Conservation (phyloP, 2,329 filamentous ascomycete species). For the Leptographium radiaticola region DNA sequence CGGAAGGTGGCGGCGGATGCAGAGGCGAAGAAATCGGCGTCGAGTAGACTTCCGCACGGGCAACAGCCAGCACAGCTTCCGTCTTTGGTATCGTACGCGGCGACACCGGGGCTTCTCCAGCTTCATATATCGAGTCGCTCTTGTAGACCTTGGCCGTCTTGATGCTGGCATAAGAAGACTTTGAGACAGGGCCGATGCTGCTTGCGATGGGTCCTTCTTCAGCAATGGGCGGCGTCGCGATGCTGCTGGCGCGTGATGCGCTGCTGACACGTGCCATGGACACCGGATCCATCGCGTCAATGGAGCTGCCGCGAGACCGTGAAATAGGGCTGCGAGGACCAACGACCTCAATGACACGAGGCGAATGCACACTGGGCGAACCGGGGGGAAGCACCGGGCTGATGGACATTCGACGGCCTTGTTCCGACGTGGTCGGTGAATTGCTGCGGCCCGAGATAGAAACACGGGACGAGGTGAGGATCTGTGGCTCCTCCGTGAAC, state of each 20-base stretch:
- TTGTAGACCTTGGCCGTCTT: slow-evolving; percentile 5
- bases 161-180: neutral
- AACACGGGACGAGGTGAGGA: slow-evolving; percentile 42
- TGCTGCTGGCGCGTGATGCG: slow-evolving; percentile 26
- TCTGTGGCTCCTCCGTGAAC: slow-evolving; percentile 45
- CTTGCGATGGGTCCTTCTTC: slow-evolving; percentile 22
- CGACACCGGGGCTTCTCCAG: slow-evolving; percentile 21
- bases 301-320: slow-evolving; percentile 34
- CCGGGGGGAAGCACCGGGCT: slow-evolving; percentile 25
- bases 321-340: slow-evolving; percentile 35
- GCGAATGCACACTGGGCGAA: slow-evolving; percentile 38
- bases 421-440: slow-evolving; percentile 36
- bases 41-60: slow-evolving; percentile 11
- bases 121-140: slow-evolving; percentile 29
- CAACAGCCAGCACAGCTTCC: neutral
- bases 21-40: slow-evolving; percentile 2
- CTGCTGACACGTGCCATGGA: slow-evolving; percentile 22
- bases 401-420: slow-evolving; percentile 25
- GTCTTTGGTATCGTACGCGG: slow-evolving; percentile 8
- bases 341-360: slow-evolving; percentile 44
- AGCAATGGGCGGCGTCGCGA: slow-evolving; percentile 26
- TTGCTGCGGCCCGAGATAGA: slow-evolving; percentile 37
- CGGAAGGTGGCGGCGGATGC: slow-evolving; percentile 8
- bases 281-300: slow-evolving; percentile 29
- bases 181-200: slow-evolving; percentile 4